Percentiles rank a stretch among this genome's conserved stretches.
These are phyloP conservation scores for Pythium angustatum DNA, from an alignment of 352 stramenopile species.

Conservation along the genomic window DNA sequence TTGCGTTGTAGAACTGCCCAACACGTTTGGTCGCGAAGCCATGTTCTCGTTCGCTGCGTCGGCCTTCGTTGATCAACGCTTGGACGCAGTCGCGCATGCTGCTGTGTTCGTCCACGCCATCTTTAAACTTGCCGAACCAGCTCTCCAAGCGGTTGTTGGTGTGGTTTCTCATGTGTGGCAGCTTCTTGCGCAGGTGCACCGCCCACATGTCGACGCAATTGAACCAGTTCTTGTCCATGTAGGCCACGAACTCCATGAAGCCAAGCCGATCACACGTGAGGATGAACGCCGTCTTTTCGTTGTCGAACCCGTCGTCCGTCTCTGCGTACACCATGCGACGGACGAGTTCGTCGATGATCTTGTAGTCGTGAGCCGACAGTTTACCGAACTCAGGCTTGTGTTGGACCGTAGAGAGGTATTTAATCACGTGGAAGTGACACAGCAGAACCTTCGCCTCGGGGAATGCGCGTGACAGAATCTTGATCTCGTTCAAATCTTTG, in stretches of 20 bases:
- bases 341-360: slow-evolving; percentile 25
- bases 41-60: slow-evolving; percentile 4
- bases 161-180: slow-evolving; percentile 32
- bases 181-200: slow-evolving; percentile 11
- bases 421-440: slow-evolving; percentile 17
- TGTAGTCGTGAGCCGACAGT: slow-evolving; percentile 15
- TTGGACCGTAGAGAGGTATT: slow-evolving; percentile 6
- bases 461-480: slow-evolving; percentile 1
- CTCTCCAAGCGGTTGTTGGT: slow-evolving; percentile 36
- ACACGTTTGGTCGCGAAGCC: not conserved
- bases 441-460: slow-evolving; percentile 1
- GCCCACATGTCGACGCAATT: slow-evolving; percentile 28
- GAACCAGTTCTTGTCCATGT: slow-evolving; percentile 31
- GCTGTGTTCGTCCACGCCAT: not conserved
- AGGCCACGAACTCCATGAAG: slow-evolving; percentile 19
- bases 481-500: slow-evolving; percentile 26
- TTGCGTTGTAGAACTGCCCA: slow-evolving; percentile 1
- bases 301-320: slow-evolving; percentile 7
- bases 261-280: not conserved
- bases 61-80: slow-evolving; percentile 12
- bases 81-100: slow-evolving; percentile 12
- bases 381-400: slow-evolving; percentile 22
- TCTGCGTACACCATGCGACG: not conserved
- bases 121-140: slow-evolving; percentile 37
- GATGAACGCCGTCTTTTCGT: not conserved